Evolutionary conservation across 768 basidiomycete genomes (phyloP), one percentile per base, ranked within the genome.

Genomic region (Mycena belliarum): DNA sequence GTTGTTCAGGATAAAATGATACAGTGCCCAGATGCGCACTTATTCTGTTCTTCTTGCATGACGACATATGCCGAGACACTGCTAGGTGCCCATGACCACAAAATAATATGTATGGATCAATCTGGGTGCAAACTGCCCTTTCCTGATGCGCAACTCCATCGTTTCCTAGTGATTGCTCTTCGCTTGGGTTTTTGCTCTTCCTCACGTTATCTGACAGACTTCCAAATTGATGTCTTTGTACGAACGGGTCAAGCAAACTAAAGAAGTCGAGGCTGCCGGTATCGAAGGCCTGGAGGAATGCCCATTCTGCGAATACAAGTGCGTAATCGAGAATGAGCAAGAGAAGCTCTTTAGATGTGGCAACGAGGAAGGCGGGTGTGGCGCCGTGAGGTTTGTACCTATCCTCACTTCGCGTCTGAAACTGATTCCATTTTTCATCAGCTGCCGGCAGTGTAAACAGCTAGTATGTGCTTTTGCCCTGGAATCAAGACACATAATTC

Each of bases 271-370:
- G 55, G 83, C 80, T 0, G 94, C 94, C 18, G 84, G 79, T 2
- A 67, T 97, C 33, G 91, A 91, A 44, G 85, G 85, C 6, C 76
- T 96, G 14, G 93, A 95, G 70, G 89, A 89, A 64, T 97, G 95
- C 69, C 95, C 95, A 5, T 91, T 88, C 63, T 97, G 95, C 73
- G 91, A 93, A 41, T 97, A 83, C 75, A 89, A 85, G 56, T 86
- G 85, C 63, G 83, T 90, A n/a, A 85, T 92, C 51, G 90, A 90
- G 50, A 73, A 68, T 37, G 71, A 86, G 52, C 74, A 82, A 48
- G 89, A 91, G 67, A 87, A 82, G 68, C 71, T 92, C 28, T 89
- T 79, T 58, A 66, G 73, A 42, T 82, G 80, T 56, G 75, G 77
- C 69, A 86, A 76, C 71, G 76, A 81, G 52, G 87, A 83, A 23